Base-by-base conservation (phyloP, 2,329 filamentous ascomycete species). In the Saccharata proteae region DNA sequence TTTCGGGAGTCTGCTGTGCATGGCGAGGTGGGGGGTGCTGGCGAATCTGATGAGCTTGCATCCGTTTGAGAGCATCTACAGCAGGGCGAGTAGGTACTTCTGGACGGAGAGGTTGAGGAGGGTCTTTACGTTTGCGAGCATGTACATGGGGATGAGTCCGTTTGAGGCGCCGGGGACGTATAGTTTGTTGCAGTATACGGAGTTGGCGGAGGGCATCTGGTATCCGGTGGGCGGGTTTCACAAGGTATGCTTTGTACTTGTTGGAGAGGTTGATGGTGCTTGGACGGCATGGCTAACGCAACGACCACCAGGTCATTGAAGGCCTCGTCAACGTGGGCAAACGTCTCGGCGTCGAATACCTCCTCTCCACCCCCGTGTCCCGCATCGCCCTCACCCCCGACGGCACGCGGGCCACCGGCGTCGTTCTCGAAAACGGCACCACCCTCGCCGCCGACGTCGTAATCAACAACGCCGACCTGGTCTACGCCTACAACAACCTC, bases 111-210 rank as follows among this genome's bases (percentile, higher is more conserved):
- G 77, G 35, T 47, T 84, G 44, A 61, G 79, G 38, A 58, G 77
- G 16, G 77, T 79, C 0, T 84, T 84, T 41, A 83, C 79, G 0
- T 84, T 84, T 52, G 77, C 72, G 14, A 82, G 75, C 43, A 85
- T 84, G 79, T 84, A 85, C 46, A 79, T 84, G 74, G 80, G 80
- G 0, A 84, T 84, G 79, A 75, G 67, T 33, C 80, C 80, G 0
- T 84, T 79, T 47, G 76, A 81, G 46, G 78, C 80, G 0, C 80
- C 79, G 0, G 77, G 74, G 3, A 83, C 79, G 2, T 84, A 84
- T 54, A 76, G 69, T 29, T 52, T 84, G 37, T 58, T 84, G 30
- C 79, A 83, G 52, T 84, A 83, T 49, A 79, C 79, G 0, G 79
- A 84, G 55, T 55, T 82, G 18, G 74, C 75, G 0, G 77, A 85